Percentiles rank a stretch among this genome's conserved stretches.
phyloP scores from a whole-genome alignment of 2,329 filamentous ascomycete genomes.

The Nothophaeocryptopus gaeumannii region DNA sequence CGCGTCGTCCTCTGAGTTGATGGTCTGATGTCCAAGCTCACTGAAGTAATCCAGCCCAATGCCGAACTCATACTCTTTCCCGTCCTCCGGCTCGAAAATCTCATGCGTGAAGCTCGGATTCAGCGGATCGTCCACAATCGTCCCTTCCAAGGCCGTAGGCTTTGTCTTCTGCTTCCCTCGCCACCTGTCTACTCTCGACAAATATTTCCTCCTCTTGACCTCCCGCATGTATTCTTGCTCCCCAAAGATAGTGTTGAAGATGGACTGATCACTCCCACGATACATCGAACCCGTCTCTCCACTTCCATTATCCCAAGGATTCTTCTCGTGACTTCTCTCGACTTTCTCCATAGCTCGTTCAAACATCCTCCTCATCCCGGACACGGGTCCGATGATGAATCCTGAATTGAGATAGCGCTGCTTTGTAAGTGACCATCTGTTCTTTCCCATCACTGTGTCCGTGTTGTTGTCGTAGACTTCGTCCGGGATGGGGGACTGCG shows the following conservation, averaged over 20 bases:
- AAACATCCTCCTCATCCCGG: constrained; percentile 27
- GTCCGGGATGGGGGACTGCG: constrained; percentile 50
- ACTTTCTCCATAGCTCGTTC: constrained; percentile 24
- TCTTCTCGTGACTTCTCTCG: constrained; percentile 17
- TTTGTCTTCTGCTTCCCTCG: constrained; percentile 11
- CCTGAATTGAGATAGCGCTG: constrained; percentile 28
- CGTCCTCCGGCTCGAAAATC: constrained; percentile 38
- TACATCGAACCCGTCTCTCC: constrained; percentile 26
- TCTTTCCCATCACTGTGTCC: constrained; percentile 36
- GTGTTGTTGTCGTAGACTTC: constrained; percentile 44
- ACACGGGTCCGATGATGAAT: constrained; percentile 26
- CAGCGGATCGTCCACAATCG: constrained; percentile 17
- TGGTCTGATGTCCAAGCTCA: constrained; percentile 27
- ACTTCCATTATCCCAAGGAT: constrained; percentile 28
- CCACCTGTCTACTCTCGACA: constrained; percentile 7
- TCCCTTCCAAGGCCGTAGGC: constrained; percentile 20
- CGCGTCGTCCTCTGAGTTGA: constrained; percentile 22
- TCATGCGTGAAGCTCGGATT: constrained; percentile 22
- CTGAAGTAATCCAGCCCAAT: constrained; percentile 32
- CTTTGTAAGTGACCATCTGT: constrained; percentile 30
- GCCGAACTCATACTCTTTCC: constrained; percentile 37
- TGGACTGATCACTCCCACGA: constrained; percentile 26
- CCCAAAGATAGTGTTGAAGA: constrained; percentile 30
- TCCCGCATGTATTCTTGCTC: constrained; percentile 33
- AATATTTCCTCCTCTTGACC: constrained; percentile 27